These are phyloP conservation scores for Fusarium decemcellulare DNA, from an alignment of 2,329 filamentous ascomycete species.

Conservation along the genomic window DNA sequence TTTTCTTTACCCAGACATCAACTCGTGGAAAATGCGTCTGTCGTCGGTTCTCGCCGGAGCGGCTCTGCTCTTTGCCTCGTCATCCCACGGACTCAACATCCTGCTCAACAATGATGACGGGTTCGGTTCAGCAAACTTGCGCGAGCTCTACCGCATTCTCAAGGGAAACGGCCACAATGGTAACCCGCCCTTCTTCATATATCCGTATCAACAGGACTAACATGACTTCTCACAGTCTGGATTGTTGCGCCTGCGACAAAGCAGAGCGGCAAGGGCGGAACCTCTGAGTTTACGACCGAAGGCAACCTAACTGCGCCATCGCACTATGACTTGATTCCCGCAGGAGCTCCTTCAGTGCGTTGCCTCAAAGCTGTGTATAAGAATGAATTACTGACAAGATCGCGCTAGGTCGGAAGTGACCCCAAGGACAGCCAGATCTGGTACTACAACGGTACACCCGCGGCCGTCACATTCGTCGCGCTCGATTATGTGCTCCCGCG, in stretches of 20 bases:
- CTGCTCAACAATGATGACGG: conserved; percentile 50
- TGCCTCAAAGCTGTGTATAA: too few relatives aligned
- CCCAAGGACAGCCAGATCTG: conserved; percentile 67
- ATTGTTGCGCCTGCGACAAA: conserved; percentile 49
- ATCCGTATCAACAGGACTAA: accelerated
- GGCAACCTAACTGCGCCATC: conserved; percentile 46
- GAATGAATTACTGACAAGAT: background rate
- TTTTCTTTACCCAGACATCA: background rate
- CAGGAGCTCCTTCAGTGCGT: conserved; percentile 46
- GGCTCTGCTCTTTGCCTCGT: conserved; percentile 34
- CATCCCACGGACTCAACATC: conserved; percentile 46
- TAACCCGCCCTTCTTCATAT: background rate
- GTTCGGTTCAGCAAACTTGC: conserved; percentile 49
- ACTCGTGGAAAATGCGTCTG: conserved; percentile 38
- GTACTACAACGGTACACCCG: conserved; percentile 73
- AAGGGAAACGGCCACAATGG: conserved; percentile 49
- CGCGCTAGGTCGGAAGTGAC: conserved; percentile 59
- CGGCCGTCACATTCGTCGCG: conserved; percentile 68
- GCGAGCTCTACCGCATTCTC: conserved; percentile 48
- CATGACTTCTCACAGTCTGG: conserved; percentile 37
- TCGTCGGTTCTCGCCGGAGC: conserved; percentile 33
- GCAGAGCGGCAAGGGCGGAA: conserved; percentile 50
- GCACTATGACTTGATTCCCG: conserved; percentile 48
- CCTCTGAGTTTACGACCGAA: conserved; percentile 46
- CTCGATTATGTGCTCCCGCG: conserved; percentile 69